Percentiles rank a stretch among this genome's conserved stretches.
These are phyloP conservation scores for Tetrahymena borealis DNA, from an alignment of 73 alveolate species.

Conservation along the genomic window DNA sequence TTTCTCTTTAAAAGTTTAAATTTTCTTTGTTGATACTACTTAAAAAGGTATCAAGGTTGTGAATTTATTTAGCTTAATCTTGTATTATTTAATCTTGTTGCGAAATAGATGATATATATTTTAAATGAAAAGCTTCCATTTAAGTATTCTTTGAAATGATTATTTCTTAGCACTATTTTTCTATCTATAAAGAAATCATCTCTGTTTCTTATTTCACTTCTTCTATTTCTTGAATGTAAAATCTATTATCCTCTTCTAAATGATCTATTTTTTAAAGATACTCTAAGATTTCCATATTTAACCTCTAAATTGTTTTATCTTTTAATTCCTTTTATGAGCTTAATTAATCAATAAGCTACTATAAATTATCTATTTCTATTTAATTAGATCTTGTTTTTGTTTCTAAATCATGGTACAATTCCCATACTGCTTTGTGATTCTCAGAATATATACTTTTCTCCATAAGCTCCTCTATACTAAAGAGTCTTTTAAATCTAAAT, in stretches of 20 bases:
- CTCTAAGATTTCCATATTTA: background rate
- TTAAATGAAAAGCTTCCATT: background rate
- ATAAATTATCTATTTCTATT: background rate
- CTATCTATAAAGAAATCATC: background rate
- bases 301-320: background rate
- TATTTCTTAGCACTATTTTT: background rate
- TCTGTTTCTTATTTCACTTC: background rate
- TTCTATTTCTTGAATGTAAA: background rate
- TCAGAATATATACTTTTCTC: background rate
- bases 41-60: background rate
- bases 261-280: background rate
- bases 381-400: background rate
- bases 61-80: background rate
- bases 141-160: background rate
- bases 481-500: background rate
- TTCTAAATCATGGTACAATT: background rate
- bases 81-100: background rate
- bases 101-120: background rate
- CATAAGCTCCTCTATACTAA: background rate
- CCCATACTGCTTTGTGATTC: background rate
- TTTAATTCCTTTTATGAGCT: background rate
- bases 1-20: background rate
- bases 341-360: background rate
- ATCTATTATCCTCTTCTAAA: background rate
- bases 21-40: background rate